Evolutionary conservation across 768 basidiomycete genomes (phyloP), one percentile per base, ranked within the genome.

Genomic region (Russula sp.): DNA sequence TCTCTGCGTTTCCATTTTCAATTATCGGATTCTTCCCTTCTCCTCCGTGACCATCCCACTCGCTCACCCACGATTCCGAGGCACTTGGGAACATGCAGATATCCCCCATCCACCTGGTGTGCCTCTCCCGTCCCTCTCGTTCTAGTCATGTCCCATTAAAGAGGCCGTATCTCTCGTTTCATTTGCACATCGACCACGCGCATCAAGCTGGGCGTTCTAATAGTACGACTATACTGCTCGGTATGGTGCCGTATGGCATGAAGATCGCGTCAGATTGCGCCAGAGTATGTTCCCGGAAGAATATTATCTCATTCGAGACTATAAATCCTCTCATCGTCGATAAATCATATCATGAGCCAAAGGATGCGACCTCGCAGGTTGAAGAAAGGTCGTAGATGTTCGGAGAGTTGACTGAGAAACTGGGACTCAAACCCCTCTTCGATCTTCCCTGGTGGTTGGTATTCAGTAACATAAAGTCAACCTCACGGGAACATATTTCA

Each of bases 171-270:
- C 78, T 14, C 71, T 84, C 38, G 87, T 91, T 8, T 84, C 86
- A 0, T 90, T 90, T 64, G 79, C 84, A 0, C 84, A 88, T 63
- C 79, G 84, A 18, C 76, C 79, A 1, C 76, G 79, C n/a, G n/a
- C n/a, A n/a, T n/a, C n/a, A n/a, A n/a, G n/a, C n/a, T n/a, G n/a
- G n/a, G n/a, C n/a, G n/a, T n/a, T 74, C 78, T 0, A 83, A 83
- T 0, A 85, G 87, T 88, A 89, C 63, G 95, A 98, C 74, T 97
- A 88, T 69, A 89, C 93, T 0, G 93, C 94, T 3, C 84, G 94
- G 3, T 98, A 98, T 70, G 93, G 91, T 22, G 88, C 90, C 0
- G 81, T 93, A 43, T 78, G 88, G 18, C 94, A 96, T 18, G 90
- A 88, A 69, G 95, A n/a, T n/a, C n/a, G n/a, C n/a, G n/a, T n/a